These are phyloP conservation scores for Protomyces inundatus DNA, from an alignment of 1,139 yeast genomes.

Conservation along the genomic window DNA sequence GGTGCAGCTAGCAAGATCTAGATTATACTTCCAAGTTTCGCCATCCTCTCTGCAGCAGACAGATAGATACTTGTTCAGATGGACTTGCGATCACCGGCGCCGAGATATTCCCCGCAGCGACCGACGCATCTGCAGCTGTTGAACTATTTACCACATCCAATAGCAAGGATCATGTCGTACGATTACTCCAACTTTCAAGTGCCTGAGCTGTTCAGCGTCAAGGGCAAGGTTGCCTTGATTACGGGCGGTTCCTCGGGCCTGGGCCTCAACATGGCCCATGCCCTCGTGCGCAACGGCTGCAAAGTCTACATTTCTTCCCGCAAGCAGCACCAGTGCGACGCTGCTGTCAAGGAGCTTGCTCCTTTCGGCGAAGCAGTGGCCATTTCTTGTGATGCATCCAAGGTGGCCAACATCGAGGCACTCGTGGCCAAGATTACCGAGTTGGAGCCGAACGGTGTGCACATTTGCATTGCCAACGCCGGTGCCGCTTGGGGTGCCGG, in stretches of 20 bases:
- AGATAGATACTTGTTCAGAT: too few relatives aligned
- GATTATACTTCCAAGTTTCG: not conserved
- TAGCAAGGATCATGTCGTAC: not conserved
- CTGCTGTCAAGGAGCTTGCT: slow-evolving; percentile 51
- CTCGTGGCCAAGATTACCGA: slow-evolving; percentile 47
- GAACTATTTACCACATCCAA: too few relatives aligned
- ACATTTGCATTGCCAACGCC: slow-evolving; percentile 69
- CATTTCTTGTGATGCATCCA: slow-evolving; percentile 58
- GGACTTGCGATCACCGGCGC: too few relatives aligned
- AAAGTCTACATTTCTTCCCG: slow-evolving; percentile 62
- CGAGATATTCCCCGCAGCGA: too few relatives aligned
- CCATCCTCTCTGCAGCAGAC: too few relatives aligned
- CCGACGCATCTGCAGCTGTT: too few relatives aligned
- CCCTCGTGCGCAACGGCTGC: slow-evolving; percentile 59
- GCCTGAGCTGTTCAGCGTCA: slow-evolving; percentile 40
- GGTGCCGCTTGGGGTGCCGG: slow-evolving; percentile 83
- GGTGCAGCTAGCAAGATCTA: not conserved
- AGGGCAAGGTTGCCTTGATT: slow-evolving; percentile 62
- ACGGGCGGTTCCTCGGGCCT: slow-evolving; percentile 81
- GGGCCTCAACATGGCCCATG: slow-evolving; percentile 66
- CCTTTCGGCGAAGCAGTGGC: slow-evolving; percentile 48
- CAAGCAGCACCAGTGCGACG: slow-evolving; percentile 58
- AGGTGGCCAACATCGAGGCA: slow-evolving; percentile 48
- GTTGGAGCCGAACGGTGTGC: slow-evolving; percentile 51
- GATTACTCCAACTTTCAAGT: slow-evolving; percentile 25